phyloP scores from a whole-genome alignment of 495 filamentous ascomycete species.

The Aspergillus sclerotiicarbonarius region DNA sequence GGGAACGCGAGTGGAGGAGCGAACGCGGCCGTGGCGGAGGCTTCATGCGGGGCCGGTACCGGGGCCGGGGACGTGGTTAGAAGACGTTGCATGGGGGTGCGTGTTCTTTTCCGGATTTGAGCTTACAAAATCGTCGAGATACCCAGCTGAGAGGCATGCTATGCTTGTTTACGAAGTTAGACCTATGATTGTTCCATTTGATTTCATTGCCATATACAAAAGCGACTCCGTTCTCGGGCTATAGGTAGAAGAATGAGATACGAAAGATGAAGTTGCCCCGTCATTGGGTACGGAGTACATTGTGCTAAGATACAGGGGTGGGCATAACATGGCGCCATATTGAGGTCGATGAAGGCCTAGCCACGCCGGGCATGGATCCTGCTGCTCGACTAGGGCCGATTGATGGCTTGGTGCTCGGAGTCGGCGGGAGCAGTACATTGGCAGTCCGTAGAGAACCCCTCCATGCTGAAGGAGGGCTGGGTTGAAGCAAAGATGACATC shows the following conservation, averaged over 20 bases:
- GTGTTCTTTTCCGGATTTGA: slow-evolving; percentile 13
- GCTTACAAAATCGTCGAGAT: slow-evolving; percentile 9
- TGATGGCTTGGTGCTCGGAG: too few species aligned
- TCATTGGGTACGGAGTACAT: background rate
- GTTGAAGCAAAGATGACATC: slow-evolving; percentile 7
- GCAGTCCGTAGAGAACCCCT: background rate
- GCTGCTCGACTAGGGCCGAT: background rate
- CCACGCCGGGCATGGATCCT: background rate
- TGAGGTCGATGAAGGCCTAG: background rate
- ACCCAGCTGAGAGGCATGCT: slow-evolving; percentile 10
- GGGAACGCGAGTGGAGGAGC: slow-evolving; percentile 51
- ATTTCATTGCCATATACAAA: background rate
- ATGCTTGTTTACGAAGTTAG: background rate
- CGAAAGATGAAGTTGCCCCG: background rate
- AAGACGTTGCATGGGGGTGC: background rate
- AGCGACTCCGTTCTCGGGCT: background rate
- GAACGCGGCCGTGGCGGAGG: slow-evolving; percentile 47
- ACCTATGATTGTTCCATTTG: background rate
- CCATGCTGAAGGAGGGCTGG: background rate
- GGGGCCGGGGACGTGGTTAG: slow-evolving; percentile 46
- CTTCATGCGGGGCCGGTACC: slow-evolving; percentile 50
- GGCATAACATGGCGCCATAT: background rate
- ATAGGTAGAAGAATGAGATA: background rate
- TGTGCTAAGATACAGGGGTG: background rate
- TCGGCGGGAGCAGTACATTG: background rate